phyloP scores from a whole-genome alignment of 1,284 basidiomycete genomes.

The Stygiomarasmius scandens region DNA sequence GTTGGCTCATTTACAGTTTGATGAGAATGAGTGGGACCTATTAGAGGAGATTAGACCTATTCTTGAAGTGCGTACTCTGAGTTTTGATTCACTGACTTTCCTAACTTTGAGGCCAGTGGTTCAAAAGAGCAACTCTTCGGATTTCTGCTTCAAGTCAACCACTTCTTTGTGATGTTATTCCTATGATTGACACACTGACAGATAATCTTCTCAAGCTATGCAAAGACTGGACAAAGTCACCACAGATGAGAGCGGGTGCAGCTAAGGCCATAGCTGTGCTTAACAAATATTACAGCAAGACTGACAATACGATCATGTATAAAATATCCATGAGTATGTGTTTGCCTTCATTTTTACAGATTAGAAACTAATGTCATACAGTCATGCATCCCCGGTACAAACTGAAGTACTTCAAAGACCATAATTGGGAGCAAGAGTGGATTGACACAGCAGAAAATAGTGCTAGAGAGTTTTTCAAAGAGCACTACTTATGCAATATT shows the following conservation, averaged over 20 bases:
- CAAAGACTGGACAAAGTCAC: neutral
- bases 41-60: neutral
- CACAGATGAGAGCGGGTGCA: conserved; percentile 10
- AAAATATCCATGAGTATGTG: conserved; percentile 5
- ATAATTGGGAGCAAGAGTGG: conserved; percentile 14
- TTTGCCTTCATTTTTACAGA: neutral
- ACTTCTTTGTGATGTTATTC: conserved; percentile 16
- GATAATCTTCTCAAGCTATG: conserved; percentile 7
- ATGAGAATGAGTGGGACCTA: conserved; percentile 9
- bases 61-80: neutral
- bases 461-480: conserved; percentile 7
- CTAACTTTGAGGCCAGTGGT: neutral
- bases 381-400: conserved; percentile 16
- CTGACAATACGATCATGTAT: conserved; percentile 21
- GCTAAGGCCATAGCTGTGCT: conserved; percentile 13
- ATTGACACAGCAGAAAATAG: conserved; percentile 11
- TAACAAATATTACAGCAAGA: conserved; percentile 24
- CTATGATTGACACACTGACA: conserved; percentile 14
- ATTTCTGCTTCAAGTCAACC: conserved; percentile 12
- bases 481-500: conserved; percentile 4
- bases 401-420: conserved; percentile 13
- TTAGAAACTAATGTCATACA: neutral
- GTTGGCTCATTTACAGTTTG: neutral
- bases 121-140: neutral
- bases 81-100: conserved; percentile 8